Percentiles rank a stretch among this genome's conserved stretches.
phyloP scores from a whole-genome alignment of 2,329 filamentous ascomycete species.

The Xylaria sp. region DNA sequence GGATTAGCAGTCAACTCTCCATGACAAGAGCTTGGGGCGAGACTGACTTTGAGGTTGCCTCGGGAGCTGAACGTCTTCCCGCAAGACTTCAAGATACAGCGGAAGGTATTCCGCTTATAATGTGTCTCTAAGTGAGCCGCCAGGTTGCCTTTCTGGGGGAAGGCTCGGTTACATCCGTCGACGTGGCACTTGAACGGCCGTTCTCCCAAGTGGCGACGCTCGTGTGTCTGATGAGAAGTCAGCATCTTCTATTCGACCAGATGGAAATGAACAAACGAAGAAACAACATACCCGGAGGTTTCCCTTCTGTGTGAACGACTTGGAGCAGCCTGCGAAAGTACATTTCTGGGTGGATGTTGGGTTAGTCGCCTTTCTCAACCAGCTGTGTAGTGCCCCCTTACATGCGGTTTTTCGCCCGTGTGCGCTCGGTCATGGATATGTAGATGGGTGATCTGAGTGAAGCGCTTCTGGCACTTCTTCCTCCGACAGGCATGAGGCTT shows the following conservation, averaged over 20 bases:
- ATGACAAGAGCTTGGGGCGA: neutral
- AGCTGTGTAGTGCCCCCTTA: slow-evolving; percentile 44
- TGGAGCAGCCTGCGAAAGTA: slow-evolving; percentile 44
- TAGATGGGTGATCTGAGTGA: slow-evolving; percentile 87
- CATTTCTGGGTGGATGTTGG: slow-evolving; percentile 16
- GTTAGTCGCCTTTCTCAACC: slow-evolving; percentile 5
- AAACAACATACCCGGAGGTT: slow-evolving; percentile 68
- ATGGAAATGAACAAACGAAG: too few species aligned
- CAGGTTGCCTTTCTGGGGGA: slow-evolving; percentile 82
- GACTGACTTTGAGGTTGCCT: slow-evolving; percentile 78
- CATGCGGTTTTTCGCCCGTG: slow-evolving; percentile 85
- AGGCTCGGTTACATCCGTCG: slow-evolving; percentile 62
- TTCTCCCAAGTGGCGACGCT: slow-evolving; percentile 81
- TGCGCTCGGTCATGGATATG: slow-evolving; percentile 86
- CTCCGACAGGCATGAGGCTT: slow-evolving; percentile 67
- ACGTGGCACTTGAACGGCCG: slow-evolving; percentile 67
- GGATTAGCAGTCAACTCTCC: slow-evolving; percentile 1
- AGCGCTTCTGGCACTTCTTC: slow-evolving; percentile 71
- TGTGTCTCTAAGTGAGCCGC: slow-evolving; percentile 80
- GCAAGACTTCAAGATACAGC: slow-evolving; percentile 77
- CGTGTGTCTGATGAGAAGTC: slow-evolving; percentile 59
- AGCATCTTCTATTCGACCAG: slow-evolving; percentile 9
- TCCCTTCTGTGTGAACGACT: slow-evolving; percentile 81
- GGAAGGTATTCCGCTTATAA: slow-evolving; percentile 68
- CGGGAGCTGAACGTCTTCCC: slow-evolving; percentile 84